Evolutionary conservation across 2,329 filamentous ascomycete genomes (phyloP), one percentile per base, ranked within the genome.

Genomic region (Cordyceps cateniannulata): DNA sequence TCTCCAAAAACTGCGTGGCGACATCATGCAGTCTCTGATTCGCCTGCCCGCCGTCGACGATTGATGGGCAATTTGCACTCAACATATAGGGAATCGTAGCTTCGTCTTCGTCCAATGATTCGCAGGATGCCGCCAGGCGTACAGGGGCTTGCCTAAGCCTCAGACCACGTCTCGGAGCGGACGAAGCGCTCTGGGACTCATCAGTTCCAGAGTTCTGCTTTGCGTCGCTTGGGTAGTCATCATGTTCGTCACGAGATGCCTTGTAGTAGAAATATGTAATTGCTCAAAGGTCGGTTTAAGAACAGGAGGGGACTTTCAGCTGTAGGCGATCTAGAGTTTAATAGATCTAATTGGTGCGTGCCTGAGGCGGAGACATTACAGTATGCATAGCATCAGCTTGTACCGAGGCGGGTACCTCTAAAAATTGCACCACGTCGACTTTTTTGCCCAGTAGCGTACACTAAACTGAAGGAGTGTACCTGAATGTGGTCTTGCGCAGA

Each of bases 91-190:
- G 48, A 51, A 58, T 53, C 53, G 60, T 58, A 2, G 60, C 38
- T 35, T 62, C 53, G 52, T 51, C 60, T 52, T 58, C 45, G 53
- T 62, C 55, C 38, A 47, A 62, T 40, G 44, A 40, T 25, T 62
- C 45, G 48, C 27, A 47, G n/a, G 38, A 42, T 42, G 40, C 12
- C 18, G 42, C n/a, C 1, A 24, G 7, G 20, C 22, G 27, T 49
- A 29, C 25, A 44, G 42, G 59, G 25, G 59, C 22, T 47, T 61
- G 3, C 59, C 59, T 27, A 60, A 40, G 50, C 55, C 59, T 60
- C 40, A 60, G 59, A 18, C 32, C 22, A 50, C 59, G 55, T 10
- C 50, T 60, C 29, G 18, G 59, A 51, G 42, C 32, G 16, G 27
- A 12, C 18, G 38, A 42, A 5, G 38, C 38, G 38, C 18, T 42